These are phyloP conservation scores for Paracamarosporium sp. DNA, from an alignment of 2,329 filamentous ascomycete species.

Conservation along the genomic window DNA sequence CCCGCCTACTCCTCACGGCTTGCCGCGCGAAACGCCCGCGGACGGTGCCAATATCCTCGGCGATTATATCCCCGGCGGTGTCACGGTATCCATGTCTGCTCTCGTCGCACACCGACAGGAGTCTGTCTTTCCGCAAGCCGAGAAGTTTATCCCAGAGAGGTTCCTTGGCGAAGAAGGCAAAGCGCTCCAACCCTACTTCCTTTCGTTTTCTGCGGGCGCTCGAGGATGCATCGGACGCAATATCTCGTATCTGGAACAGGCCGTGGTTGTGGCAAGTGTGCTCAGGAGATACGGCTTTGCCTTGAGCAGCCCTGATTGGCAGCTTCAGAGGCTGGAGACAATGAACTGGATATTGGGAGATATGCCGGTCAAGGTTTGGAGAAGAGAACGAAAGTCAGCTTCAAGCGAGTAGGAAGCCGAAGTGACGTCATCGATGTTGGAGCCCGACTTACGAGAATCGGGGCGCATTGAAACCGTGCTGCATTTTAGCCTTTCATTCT, in stretches of 20 bases:
- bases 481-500: background rate
- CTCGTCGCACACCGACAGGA: conserved; percentile 55
- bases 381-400: conserved; percentile 26
- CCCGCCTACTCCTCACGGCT: conserved; percentile 52
- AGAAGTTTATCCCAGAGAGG: conserved; percentile 43
- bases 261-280: conserved; percentile 38
- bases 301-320: conserved; percentile 43
- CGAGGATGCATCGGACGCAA: conserved; percentile 40
- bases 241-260: conserved; percentile 40
- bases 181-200: conserved; percentile 35
- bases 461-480: background rate
- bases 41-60: conserved; percentile 33
- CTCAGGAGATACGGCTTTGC: conserved; percentile 48
- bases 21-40: conserved; percentile 43
- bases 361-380: conserved; percentile 48
- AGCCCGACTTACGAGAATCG: conserved; percentile 6
- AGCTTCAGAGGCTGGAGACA: conserved; percentile 44
- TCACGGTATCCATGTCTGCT: conserved; percentile 47
- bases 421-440: conserved; percentile 5
- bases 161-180: conserved; percentile 45
- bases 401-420: conserved; percentile 3
- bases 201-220: conserved; percentile 38
- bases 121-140: conserved; percentile 36
- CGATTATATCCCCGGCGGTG: conserved; percentile 34
- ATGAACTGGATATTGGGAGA: conserved; percentile 47